phyloP scores from a whole-genome alignment of 2,329 filamentous ascomycete genomes.

The Biscogniauxia mediterranea region DNA sequence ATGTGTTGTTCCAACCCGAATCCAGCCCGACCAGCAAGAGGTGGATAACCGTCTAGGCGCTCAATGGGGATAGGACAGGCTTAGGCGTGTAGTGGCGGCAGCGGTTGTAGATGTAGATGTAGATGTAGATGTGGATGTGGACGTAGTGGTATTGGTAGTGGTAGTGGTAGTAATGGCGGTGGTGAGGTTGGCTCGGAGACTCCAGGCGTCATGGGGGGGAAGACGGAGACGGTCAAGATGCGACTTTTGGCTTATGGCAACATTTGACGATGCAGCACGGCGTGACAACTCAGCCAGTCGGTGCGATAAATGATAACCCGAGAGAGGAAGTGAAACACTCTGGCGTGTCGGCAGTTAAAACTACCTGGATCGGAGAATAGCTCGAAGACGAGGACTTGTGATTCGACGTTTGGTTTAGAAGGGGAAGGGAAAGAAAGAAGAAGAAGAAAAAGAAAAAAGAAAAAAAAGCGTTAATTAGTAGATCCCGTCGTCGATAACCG shows the following conservation, averaged over 20 bases:
- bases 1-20: slow-evolving; percentile 7
- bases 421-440: too few relatives aligned
- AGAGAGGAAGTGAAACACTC: slow-evolving; percentile 1
- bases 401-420: not conserved
- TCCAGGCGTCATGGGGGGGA: slow-evolving; percentile 22
- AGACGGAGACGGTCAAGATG: slow-evolving; percentile 1
- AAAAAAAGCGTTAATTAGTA: not conserved
- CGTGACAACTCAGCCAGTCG: not conserved
- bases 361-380: slow-evolving; percentile 3
- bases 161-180: not conserved
- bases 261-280: not conserved
- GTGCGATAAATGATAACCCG: not conserved
- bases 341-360: not conserved
- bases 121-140: too few relatives aligned
- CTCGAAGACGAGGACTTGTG: slow-evolving; percentile 2
- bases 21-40: slow-evolving; percentile 3
- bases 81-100: not conserved
- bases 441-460: too few relatives aligned
- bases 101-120: too few relatives aligned
- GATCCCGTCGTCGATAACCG: not conserved
- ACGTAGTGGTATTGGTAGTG: not conserved
- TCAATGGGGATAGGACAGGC: slow-evolving; percentile 1
- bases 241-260: slow-evolving; percentile 3
- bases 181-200: slow-evolving; percentile 4
- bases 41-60: slow-evolving; percentile 1